phyloP scores from a whole-genome alignment of 75 land plant species.

The Pinus taeda region DNA sequence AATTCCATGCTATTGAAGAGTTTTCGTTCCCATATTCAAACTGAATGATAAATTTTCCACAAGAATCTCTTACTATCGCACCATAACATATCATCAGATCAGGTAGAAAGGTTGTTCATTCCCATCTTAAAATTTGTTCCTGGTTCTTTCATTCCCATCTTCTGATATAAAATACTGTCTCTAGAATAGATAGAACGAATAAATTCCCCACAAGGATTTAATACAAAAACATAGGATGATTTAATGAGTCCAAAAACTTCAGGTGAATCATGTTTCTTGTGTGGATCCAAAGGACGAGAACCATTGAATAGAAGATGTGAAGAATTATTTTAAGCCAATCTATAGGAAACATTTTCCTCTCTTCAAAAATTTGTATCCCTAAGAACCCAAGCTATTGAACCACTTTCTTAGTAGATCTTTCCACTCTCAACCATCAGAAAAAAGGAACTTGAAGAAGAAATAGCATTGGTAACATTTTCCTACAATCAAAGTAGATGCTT shows the following conservation, averaged over 20 bases:
- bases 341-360: slow-evolving; percentile 45
- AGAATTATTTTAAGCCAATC: slow-evolving; percentile 32
- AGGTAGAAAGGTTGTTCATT: slow-evolving; percentile 79
- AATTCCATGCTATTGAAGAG: neutral
- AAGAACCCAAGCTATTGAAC: slow-evolving; percentile 82
- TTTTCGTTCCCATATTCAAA: too few relatives aligned
- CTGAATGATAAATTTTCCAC: slow-evolving; percentile 70
- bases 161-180: too few relatives aligned
- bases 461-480: slow-evolving; percentile 20
- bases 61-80: slow-evolving; percentile 82
- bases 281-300: neutral
- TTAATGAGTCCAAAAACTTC: slow-evolving; percentile 63
- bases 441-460: slow-evolving; percentile 42
- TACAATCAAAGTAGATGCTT: slow-evolving; percentile 23
- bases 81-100: slow-evolving; percentile 83
- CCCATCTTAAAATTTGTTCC: slow-evolving; percentile 85
- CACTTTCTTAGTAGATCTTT: slow-evolving; percentile 60
- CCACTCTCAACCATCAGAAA: slow-evolving; percentile 59
- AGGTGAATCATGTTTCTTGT: slow-evolving; percentile 21
- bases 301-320: slow-evolving; percentile 18
- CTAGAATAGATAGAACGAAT: too few relatives aligned
- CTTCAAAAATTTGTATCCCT: slow-evolving; percentile 67
- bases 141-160: too few relatives aligned
- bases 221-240: slow-evolving; percentile 69
- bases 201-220: slow-evolving; percentile 75